These are phyloP conservation scores for Phaeoacremonium minimum DNA, from an alignment of 2,329 filamentous ascomycete species.

Conservation along the genomic window DNA sequence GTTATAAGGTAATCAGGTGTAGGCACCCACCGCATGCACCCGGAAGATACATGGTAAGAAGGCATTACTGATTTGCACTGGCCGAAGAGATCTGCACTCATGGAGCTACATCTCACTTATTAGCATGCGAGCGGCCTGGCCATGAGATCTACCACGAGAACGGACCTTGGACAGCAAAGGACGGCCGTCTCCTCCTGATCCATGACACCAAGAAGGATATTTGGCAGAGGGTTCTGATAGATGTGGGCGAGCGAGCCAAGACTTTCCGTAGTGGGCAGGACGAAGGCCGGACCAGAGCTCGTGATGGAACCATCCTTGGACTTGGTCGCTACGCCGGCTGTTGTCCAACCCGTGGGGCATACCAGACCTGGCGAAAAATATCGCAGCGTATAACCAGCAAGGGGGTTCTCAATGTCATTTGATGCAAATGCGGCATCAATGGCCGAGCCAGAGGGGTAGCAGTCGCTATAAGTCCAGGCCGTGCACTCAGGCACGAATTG, in stretches of 20 bases:
- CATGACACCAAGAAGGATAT: slow-evolving; percentile 2
- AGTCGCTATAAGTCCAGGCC: not conserved
- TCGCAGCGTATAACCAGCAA: not conserved
- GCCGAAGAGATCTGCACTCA: no score
- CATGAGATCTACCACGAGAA: no score
- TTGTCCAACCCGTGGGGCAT: slow-evolving; percentile 5
- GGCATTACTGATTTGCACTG: no score
- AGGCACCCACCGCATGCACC: no score
- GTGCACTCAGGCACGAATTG: not conserved
- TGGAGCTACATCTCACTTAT: no score
- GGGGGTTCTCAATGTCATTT: not conserved
- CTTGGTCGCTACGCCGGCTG: slow-evolving; percentile 6
- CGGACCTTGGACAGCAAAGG: slow-evolving; percentile 6
- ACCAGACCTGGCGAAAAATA: slow-evolving; percentile 5
- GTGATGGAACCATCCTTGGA: slow-evolving; percentile 3
- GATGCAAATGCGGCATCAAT: not conserved
- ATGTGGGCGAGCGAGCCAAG: no score
- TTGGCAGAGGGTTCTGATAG: not conserved
- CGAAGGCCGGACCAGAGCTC: slow-evolving; percentile 3
- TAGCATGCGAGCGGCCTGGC: no score
- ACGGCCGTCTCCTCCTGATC: slow-evolving; percentile 2
- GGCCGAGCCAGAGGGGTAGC: slow-evolving; percentile 4
- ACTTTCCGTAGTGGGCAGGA: not conserved
- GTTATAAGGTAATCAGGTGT: no score
- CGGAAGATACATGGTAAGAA: no score